Evolutionary conservation across 2,329 filamentous ascomycete species (phyloP), one percentile per base, ranked within the genome.

Genomic region (Hymenoscyphus salicellus): DNA sequence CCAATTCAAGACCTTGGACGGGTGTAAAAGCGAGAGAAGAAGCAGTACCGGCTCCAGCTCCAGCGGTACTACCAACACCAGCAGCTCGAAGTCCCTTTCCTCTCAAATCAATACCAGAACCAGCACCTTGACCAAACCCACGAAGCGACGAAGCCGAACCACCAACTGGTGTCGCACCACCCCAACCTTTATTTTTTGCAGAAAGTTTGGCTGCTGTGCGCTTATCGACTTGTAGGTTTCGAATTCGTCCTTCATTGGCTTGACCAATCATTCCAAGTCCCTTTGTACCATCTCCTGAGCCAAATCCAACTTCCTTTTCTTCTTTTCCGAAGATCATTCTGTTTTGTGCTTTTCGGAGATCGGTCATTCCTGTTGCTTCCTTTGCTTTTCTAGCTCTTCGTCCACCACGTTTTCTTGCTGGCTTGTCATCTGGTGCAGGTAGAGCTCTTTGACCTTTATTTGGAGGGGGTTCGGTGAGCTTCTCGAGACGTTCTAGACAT

Each of bases 121-220:
- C 84, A 11, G 83, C 80, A 5, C 82, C 82, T 69, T 87, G 86
- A 20, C 89, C 91, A 69, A 96, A 92, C 3, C 89, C 88, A 64
- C 91, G 87, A 64, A 97, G 84, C 32, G 92, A 94, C 1, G 93
- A 93, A n/a, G 90, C 90, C 3, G 88, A 84, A 65, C 89, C 88
- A 66, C 83, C 81, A 59, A 86, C 79, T 3, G 86, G 82, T 41
- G 89, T 89, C 5, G 78, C 86, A 55, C 84, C 87, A 63, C 93
- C 94, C 95, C 95, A 99, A 30, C 95, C 95, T 73, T 96, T 93
- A 79, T 94, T 96, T 80, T 96, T 97, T 76, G 93, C 93, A 74
- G 90, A 92, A 55, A 99, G 86, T 77, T 96, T 97, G 55, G 95
- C 95, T 64, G 92, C 87, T 3, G 95, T 99, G 65, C 94, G 89